Conservation (phyloP, 495 filamentous ascomycete species). For the Daldinia decipiens region DNA sequence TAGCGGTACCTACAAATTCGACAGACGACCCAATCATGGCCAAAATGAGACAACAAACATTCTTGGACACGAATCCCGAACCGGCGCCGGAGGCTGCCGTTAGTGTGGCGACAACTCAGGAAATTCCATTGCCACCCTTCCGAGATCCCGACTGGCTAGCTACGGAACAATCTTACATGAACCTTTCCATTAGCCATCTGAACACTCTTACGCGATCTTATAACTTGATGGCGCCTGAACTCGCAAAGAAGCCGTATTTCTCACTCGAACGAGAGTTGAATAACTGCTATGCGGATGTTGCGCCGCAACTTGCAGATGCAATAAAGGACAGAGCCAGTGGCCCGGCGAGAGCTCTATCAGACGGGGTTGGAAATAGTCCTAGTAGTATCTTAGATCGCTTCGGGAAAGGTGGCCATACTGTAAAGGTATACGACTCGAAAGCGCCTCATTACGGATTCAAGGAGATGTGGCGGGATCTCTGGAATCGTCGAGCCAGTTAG, state of each 20-base stretch:
- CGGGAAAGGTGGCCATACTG: conserved; percentile 58
- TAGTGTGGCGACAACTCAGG: conserved; percentile 27
- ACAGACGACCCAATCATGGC: conserved; percentile 61
- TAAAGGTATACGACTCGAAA: conserved; percentile 74
- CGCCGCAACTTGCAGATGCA: conserved; percentile 73
- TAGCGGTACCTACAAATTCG: conserved; percentile 58
- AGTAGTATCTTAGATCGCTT: conserved; percentile 56
- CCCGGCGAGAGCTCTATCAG: conserved; percentile 54
- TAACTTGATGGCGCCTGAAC: conserved; percentile 91
- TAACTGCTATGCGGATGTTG: conserved; percentile 85
- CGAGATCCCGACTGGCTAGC: conserved; percentile 73
- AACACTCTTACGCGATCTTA: conserved; percentile 87
- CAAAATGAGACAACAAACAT: conserved; percentile 52
- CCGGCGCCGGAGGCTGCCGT: conserved; percentile 28
- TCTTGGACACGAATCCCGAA: conserved; percentile 23
- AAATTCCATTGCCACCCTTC: conserved; percentile 61
- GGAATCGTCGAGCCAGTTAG: conserved; percentile 32
- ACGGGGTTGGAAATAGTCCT: conserved; percentile 43
- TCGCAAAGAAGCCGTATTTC: conserved; percentile 95
- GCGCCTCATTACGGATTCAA: conserved; percentile 82
- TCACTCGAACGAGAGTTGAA: conserved; percentile 83
- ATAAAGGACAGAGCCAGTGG: conserved; percentile 75
- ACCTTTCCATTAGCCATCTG: conserved; percentile 79
- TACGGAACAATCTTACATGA: conserved; percentile 79
- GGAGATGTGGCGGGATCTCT: conserved; percentile 89